Evolutionary conservation across 257 asterid species (phyloP).

Genomic region (Linderniella brevidens): DNA sequence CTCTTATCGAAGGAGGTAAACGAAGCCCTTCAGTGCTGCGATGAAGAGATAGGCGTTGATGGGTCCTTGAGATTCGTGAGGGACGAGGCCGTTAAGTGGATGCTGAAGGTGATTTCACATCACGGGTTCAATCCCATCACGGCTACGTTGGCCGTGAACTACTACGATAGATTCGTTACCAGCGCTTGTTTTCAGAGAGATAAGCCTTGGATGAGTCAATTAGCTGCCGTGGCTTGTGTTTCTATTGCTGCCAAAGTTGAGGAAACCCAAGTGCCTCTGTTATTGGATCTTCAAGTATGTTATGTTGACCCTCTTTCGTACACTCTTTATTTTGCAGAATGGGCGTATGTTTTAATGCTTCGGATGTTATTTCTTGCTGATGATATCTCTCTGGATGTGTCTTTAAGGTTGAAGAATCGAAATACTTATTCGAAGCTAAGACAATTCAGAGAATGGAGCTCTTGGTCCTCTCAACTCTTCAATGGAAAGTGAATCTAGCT

Average conservation of each 20-base stretch:
- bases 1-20: conserved; percentile 42
- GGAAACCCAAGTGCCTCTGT: conserved; percentile 79
- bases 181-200: conserved; percentile 57
- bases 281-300: conserved; percentile 69
- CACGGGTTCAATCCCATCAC: conserved; percentile 40
- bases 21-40: conserved; percentile 14
- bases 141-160: conserved; percentile 53
- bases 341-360: conserved; percentile 16
- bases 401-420: conserved; percentile 34
- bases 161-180: conserved; percentile 48
- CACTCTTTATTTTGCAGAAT: background rate
- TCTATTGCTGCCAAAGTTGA: conserved; percentile 95
- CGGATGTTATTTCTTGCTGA: conserved; percentile 1
- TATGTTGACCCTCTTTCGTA: background rate
- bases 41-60: conserved; percentile 18
- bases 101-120: conserved; percentile 41
- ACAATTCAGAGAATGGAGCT: conserved; percentile 66
- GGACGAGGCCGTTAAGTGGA: conserved; percentile 55
- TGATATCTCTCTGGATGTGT: background rate
- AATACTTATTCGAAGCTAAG: conserved; percentile 45
- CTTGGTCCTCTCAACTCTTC: conserved; percentile 37
- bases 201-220: conserved; percentile 93
- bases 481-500: conserved; percentile 53
- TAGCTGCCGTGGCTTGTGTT: conserved; percentile 83
- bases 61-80: conserved; percentile 31